A percentile compares a stretch with the other conserved stretches of the same genome.
Evolutionary conservation across 208 protist genomes (phyloP).

Genomic region (Wallacemonas sp.): DNA sequence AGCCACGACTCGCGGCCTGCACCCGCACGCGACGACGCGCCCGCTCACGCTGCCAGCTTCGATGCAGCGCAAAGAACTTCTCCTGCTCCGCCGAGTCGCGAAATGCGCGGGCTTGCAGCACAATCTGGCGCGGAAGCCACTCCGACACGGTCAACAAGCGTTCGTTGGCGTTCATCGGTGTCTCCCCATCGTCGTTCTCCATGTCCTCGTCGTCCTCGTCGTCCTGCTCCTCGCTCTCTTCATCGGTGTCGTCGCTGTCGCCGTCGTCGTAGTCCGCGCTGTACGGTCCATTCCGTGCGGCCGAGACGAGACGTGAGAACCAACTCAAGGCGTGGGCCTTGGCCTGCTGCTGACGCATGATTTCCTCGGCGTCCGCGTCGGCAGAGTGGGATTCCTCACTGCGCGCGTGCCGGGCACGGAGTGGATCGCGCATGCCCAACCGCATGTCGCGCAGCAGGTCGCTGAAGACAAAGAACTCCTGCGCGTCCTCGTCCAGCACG

Average conservation of each 20-base stretch:
- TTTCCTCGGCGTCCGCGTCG: constrained; percentile 10
- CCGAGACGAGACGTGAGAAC: not conserved
- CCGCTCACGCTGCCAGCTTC: constrained; percentile 1
- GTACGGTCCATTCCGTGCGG: constrained; percentile 10
- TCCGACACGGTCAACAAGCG: constrained; percentile 11
- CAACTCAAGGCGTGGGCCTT: not conserved
- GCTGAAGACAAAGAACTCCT: not conserved
- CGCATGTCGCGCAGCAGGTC: constrained; percentile 10
- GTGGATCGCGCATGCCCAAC: constrained; percentile 6
- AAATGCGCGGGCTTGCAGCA: constrained; percentile 34
- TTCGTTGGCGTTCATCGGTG: too few species aligned
- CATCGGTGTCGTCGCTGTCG: constrained; percentile 16
- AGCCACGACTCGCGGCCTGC: not conserved
- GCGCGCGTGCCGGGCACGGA: not conserved
- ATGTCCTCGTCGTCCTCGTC: constrained; percentile 15
- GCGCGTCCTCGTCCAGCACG: constrained; percentile 6
- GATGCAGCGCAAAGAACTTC: not conserved
- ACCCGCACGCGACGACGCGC: not conserved
- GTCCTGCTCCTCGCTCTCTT: constrained; percentile 20
- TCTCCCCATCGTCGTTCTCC: not conserved
- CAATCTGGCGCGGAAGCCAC: constrained; percentile 24
- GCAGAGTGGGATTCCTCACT: not conserved
- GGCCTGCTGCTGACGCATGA: constrained; percentile 8
- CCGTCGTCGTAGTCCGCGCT: constrained; percentile 6
- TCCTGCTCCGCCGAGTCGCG: constrained; percentile 13